A percentile compares a stretch with the other conserved stretches of the same genome.
Conservation (phyloP, 176 grass and related monocot genomes). For the Aegilops bicornis region DNA sequence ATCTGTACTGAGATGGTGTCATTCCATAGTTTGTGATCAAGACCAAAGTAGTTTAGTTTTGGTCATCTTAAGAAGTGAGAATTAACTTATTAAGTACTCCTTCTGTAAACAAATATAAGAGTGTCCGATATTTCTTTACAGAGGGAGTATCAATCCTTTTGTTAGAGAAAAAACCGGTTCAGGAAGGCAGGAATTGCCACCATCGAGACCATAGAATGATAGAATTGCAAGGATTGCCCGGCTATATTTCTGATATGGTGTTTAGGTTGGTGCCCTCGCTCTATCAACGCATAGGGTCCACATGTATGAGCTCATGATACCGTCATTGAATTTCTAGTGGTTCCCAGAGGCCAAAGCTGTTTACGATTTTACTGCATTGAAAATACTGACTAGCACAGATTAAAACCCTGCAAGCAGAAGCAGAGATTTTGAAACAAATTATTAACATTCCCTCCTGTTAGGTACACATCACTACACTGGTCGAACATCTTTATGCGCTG, state of each 20-base stretch:
- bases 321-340: background rate
- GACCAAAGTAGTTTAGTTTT: background rate
- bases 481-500: background rate
- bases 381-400: background rate
- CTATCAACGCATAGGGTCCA: background rate
- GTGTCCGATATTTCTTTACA: too few species aligned
- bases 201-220: conserved; percentile 2
- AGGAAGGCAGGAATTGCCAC: background rate
- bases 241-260: background rate
- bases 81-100: background rate
- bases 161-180: background rate
- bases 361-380: background rate
- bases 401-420: background rate
- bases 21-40: background rate
- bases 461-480: background rate
- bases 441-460: background rate
- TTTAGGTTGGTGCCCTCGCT: background rate
- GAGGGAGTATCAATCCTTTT: background rate
- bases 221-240: background rate
- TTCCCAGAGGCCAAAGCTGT: background rate
- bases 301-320: background rate
- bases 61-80: background rate
- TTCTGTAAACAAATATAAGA: too few species aligned
- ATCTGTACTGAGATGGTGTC: background rate
- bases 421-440: background rate